Percentiles rank a stretch among this genome's conserved stretches.
Evolutionary conservation across 495 filamentous ascomycete genomes (phyloP).

Genomic region (Penicillium dipodomyicola): DNA sequence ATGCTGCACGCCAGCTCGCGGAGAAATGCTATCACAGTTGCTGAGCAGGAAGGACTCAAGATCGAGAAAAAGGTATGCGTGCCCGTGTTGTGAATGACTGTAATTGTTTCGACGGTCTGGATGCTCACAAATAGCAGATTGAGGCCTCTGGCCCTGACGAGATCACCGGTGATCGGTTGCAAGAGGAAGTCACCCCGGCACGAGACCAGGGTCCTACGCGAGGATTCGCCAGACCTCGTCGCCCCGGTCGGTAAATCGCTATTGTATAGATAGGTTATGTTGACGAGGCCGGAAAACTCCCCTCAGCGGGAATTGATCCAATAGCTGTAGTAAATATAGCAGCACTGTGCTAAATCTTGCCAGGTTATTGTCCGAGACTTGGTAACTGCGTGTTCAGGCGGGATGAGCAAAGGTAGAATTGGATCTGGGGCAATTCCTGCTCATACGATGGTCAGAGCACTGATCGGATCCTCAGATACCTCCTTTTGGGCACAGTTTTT

Average conservation of each 20-base stretch:
- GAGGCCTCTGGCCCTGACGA: constrained; percentile 73
- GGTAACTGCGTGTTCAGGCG: not conserved
- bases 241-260: constrained; percentile 62
- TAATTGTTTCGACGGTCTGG: constrained; percentile 2
- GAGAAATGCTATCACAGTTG: constrained; percentile 64
- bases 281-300: not conserved
- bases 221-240: constrained; percentile 84
- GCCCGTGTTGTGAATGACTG: not conserved
- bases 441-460: not conserved
- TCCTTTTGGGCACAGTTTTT: not conserved
- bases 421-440: not conserved
- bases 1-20: constrained; percentile 94
- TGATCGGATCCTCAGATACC: not conserved
- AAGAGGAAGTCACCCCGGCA: constrained; percentile 74
- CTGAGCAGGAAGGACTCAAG: constrained; percentile 66
- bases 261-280: constrained; percentile 9
- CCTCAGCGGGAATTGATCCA: not conserved
- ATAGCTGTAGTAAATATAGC: not conserved
- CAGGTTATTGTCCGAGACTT: not conserved
- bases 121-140: constrained; percentile 40
- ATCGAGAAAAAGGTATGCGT: constrained; percentile 67
- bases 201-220: constrained; percentile 58
- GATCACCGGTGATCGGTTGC: constrained; percentile 66
- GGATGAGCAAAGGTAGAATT: not conserved
- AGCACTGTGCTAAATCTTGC: not conserved